A percentile compares a stretch with the other conserved stretches of the same genome.
phyloP scores from a whole-genome alignment of 345 rosid species.

The Boechera stricta region DNA sequence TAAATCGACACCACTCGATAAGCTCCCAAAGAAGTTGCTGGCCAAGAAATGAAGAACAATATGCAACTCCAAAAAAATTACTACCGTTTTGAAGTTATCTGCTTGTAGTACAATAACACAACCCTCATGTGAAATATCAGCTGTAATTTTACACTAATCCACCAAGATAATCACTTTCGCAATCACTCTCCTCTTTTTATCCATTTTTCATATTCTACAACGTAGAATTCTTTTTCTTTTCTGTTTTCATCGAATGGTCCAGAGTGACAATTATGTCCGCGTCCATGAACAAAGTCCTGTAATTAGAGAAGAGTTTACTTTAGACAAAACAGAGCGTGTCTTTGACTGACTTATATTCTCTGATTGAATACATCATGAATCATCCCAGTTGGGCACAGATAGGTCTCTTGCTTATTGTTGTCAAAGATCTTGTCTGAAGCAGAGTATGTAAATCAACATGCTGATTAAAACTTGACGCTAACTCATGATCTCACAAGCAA shows the following conservation, averaged over 20 bases:
- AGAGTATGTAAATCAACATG: neutral
- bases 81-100: neutral
- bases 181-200: neutral
- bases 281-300: neutral
- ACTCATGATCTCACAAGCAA: too few species aligned
- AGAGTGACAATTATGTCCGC: neutral
- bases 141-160: conserved; percentile 10
- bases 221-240: neutral
- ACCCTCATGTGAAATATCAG: conserved; percentile 28
- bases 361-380: neutral
- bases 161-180: neutral
- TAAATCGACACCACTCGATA: conserved; percentile 70
- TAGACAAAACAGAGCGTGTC: neutral
- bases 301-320: neutral
- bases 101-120: conserved; percentile 4
- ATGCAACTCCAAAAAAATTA: neutral
- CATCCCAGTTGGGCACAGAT: neutral
- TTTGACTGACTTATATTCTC: neutral
- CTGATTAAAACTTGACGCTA: neutral
- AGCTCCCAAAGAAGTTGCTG: conserved; percentile 85
- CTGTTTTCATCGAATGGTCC: neutral
- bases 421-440: neutral
- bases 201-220: neutral
- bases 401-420: neutral
- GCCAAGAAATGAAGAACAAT: conserved; percentile 70